phyloP scores from a whole-genome alignment of 2,329 filamentous ascomycete genomes.

The Aspergillus sp. region DNA sequence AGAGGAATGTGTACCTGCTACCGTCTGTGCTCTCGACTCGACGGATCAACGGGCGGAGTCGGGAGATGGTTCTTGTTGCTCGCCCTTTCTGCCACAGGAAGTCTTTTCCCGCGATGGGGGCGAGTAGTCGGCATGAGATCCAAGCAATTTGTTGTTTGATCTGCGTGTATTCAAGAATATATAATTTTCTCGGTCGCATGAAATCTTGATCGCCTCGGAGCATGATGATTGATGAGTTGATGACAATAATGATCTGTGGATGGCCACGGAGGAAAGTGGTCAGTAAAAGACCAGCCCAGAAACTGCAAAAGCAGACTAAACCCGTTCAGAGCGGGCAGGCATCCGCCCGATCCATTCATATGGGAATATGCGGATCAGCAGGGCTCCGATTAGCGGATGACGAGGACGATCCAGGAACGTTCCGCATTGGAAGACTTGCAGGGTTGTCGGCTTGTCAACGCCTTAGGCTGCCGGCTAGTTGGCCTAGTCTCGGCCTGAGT shows the following conservation, averaged over 20 bases:
- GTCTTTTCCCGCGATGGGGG: neutral
- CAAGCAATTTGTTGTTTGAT: too few relatives aligned
- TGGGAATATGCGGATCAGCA: conserved; percentile 16
- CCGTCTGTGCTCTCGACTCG: conserved; percentile 8
- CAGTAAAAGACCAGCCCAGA: too few relatives aligned
- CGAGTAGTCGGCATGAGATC: neutral
- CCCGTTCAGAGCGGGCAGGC: conserved; percentile 8
- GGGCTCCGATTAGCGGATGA: conserved; percentile 14
- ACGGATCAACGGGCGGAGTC: conserved; percentile 8
- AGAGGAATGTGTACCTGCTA: conserved; percentile 5
- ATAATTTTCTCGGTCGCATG: neutral
- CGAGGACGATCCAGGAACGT: conserved; percentile 23
- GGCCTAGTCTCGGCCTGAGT: neutral
- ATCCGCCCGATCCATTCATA: neutral
- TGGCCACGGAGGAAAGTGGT: too few relatives aligned
- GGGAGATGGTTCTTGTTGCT: neutral
- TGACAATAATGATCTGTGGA: too few relatives aligned
- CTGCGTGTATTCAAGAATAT: too few relatives aligned
- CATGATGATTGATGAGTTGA: too few relatives aligned
- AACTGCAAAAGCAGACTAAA: neutral
- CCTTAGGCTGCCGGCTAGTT: conserved; percentile 3
- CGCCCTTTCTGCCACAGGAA: conserved; percentile 1
- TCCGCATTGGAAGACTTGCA: conserved; percentile 10
- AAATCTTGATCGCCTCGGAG: neutral
- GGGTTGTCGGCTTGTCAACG: neutral